Evolutionary conservation across 768 basidiomycete genomes (phyloP).

Genomic region (Chalciporus sphaerocephalus): DNA sequence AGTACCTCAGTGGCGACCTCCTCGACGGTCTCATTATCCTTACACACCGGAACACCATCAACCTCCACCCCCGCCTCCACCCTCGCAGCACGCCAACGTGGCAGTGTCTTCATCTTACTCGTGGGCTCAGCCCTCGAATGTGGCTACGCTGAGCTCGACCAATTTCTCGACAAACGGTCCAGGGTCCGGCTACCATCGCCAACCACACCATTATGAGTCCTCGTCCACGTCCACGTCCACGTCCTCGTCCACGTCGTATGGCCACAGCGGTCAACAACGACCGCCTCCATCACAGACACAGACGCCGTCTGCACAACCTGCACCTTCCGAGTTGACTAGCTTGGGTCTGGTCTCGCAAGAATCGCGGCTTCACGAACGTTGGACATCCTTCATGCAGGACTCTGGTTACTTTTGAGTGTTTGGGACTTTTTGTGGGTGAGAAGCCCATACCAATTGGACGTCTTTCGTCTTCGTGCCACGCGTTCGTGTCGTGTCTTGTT

Average conservation of each 20-base stretch:
- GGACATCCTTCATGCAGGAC: conserved; percentile 61
- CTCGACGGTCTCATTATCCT: conserved; percentile 26
- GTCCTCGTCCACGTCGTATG: conserved; percentile 1
- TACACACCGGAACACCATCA: conserved; percentile 21
- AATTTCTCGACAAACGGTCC: conserved; percentile 11
- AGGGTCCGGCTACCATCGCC: conserved; percentile 13
- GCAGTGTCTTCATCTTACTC: conserved; percentile 12
- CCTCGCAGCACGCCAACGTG: conserved; percentile 8
- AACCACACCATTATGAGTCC: conserved; percentile 16
- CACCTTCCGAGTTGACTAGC: conserved; percentile 47
- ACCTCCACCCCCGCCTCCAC: conserved; percentile 6
- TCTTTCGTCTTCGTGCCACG: too few species aligned
- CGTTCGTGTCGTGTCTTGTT: too few species aligned
- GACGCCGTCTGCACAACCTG: conserved; percentile 15
- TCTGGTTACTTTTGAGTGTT: conserved; percentile 43
- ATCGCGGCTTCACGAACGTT: conserved; percentile 52
- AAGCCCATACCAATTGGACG: too few species aligned
- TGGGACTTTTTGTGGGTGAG: conserved; percentile 26
- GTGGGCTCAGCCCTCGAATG: conserved; percentile 13
- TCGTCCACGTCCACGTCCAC: conserved; percentile 6
- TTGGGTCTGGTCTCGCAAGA: conserved; percentile 58
- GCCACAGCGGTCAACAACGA: background rate
- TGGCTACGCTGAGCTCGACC: conserved; percentile 6
- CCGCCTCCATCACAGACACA: conserved; percentile 6
- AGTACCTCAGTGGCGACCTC: conserved; percentile 26